These are phyloP conservation scores for Leccinum colubrinum DNA, from an alignment of 1,284 basidiomycete genomes.

Conservation along the genomic window DNA sequence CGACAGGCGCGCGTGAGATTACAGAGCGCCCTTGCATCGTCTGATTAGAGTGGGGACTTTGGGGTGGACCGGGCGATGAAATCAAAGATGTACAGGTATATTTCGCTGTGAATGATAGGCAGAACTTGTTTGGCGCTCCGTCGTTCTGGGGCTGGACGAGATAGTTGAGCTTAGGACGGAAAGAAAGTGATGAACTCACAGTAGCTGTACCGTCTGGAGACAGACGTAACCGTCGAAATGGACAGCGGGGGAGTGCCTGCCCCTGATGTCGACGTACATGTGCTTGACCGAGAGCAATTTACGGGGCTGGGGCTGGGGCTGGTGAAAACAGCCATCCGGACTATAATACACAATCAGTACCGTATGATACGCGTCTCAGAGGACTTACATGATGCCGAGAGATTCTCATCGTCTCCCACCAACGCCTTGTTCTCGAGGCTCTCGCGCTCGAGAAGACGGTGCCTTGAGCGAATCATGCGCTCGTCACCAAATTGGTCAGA, in stretches of 20 bases:
- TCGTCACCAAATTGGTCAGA: slow-evolving; percentile 64
- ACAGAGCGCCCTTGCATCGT: background rate
- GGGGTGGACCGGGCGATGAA: background rate
- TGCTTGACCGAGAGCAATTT: slow-evolving; percentile 63
- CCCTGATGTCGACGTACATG: slow-evolving; percentile 56
- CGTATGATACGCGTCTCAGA: background rate
- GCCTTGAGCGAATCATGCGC: slow-evolving; percentile 61
- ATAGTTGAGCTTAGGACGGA: too few relatives aligned
- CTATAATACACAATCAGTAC: slow-evolving; percentile 29
- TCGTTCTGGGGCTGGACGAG: too few relatives aligned
- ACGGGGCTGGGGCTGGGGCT: slow-evolving; percentile 45
- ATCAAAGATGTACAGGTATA: background rate
- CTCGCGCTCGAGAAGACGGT: slow-evolving; percentile 60
- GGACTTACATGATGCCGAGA: slow-evolving; percentile 50
- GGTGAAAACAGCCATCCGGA: slow-evolving; percentile 51
- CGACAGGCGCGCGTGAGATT: background rate
- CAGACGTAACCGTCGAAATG: slow-evolving; percentile 50
- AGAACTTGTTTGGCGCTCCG: background rate
- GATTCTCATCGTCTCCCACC: slow-evolving; percentile 62
- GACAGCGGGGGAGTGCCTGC: slow-evolving; percentile 72
- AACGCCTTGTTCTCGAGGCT: slow-evolving; percentile 61
- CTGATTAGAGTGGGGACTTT: background rate
- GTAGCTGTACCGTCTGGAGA: too few relatives aligned
- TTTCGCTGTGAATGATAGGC: background rate
- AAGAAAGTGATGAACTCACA: too few relatives aligned